Evolutionary conservation across 805 yeast genomes (phyloP).

Genomic region (Priceomyces castillae): DNA sequence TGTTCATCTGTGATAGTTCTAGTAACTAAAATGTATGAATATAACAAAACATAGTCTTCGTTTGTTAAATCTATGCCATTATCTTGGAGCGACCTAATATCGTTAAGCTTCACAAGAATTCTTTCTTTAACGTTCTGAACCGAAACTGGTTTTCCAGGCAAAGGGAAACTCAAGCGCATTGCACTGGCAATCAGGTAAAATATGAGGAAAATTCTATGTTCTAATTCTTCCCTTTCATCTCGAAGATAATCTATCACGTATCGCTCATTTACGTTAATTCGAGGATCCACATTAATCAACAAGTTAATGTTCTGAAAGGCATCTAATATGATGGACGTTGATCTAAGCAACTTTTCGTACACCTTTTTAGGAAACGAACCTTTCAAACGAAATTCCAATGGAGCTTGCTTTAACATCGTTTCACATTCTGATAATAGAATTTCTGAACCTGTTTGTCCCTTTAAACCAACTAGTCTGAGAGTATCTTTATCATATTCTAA

Average conservation of each 20-base stretch:
- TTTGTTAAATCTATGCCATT: conserved; percentile 40
- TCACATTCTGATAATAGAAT: conserved; percentile 59
- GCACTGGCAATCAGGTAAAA: conserved; percentile 81
- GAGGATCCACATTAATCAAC: conserved; percentile 62
- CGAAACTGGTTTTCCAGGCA: conserved; percentile 75
- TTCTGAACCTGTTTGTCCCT: conserved; percentile 48
- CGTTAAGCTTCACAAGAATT: conserved; percentile 61
- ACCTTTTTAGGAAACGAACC: conserved; percentile 62
- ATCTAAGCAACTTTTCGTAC: conserved; percentile 49
- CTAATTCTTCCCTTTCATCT: conserved; percentile 64
- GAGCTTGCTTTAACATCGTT: conserved; percentile 62
- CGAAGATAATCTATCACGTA: conserved; percentile 53
- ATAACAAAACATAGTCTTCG: conserved; percentile 74
- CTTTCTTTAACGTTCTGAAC: conserved; percentile 73
- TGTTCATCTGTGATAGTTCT: conserved; percentile 64
- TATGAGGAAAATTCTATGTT: conserved; percentile 67
- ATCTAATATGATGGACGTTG: conserved; percentile 67
- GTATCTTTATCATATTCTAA: conserved; percentile 40
- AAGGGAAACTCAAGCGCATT: conserved; percentile 68
- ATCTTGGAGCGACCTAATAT: conserved; percentile 41
- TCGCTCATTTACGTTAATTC: conserved; percentile 50
- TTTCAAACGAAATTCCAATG: conserved; percentile 69
- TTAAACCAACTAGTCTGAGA: conserved; percentile 38
- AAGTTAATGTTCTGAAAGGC: conserved; percentile 72
- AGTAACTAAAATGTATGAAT: conserved; percentile 72